Evolutionary conservation across 345 rosid species (phyloP).

Genomic region (Viola odorata): DNA sequence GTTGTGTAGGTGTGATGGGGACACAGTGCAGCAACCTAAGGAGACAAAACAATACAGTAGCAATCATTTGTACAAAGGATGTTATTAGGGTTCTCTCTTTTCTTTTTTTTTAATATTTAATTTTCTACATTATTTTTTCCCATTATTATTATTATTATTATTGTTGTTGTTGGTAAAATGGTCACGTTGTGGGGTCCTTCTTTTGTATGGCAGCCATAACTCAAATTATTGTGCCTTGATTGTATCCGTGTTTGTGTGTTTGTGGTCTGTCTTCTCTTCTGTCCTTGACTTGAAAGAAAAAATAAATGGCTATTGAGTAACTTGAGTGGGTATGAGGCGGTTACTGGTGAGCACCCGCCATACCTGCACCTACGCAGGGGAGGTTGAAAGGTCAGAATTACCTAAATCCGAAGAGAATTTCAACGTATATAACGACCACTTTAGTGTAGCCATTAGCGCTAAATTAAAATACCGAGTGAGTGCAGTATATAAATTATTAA

Average conservation of each 20-base stretch:
- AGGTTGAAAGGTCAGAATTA: too few species aligned
- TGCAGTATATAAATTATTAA: too few species aligned
- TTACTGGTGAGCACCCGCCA: too few species aligned
- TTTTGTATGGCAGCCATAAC: neutral
- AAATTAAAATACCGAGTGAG: too few species aligned
- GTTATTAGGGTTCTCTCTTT: neutral
- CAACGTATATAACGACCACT: too few species aligned
- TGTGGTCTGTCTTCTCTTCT: too few species aligned
- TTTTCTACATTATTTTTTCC: neutral
- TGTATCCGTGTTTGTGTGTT: slow-evolving; percentile 8
- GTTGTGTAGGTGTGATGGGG: slow-evolving; percentile 8
- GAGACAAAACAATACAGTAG: slow-evolving; percentile 33
- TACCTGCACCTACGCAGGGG: too few species aligned
- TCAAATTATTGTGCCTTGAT: slow-evolving; percentile 19
- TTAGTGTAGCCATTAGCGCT: too few species aligned
- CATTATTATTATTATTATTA: neutral
- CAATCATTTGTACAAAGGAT: slow-evolving; percentile 52
- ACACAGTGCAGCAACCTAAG: slow-evolving; percentile 26
- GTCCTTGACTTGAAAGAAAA: too few species aligned
- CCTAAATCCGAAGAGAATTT: too few species aligned
- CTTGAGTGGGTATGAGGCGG: too few species aligned
- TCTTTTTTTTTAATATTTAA: neutral
- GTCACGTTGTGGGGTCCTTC: slow-evolving; percentile 12
- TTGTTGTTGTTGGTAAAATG: neutral
- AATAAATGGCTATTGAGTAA: too few species aligned